These are phyloP conservation scores for Xylaria sp. DNA, from an alignment of 2,329 filamentous ascomycete genomes.

Conservation along the genomic window DNA sequence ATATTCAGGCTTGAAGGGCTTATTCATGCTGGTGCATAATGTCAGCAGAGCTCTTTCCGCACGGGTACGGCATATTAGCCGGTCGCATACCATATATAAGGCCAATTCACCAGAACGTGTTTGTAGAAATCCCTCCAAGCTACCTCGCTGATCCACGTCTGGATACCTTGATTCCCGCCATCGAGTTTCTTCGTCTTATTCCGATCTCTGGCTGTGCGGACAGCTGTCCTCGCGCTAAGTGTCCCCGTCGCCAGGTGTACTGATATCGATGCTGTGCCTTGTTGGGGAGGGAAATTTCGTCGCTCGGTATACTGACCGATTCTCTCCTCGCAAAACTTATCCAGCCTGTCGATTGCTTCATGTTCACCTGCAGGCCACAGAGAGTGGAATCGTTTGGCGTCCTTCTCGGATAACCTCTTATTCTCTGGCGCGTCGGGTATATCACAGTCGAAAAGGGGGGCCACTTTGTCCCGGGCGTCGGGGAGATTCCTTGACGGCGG, in stretches of 20 bases:
- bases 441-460: slow-evolving; percentile 62
- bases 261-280: slow-evolving; percentile 75
- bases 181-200: slow-evolving; percentile 70
- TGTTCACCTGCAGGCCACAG: slow-evolving; percentile 82
- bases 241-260: slow-evolving; percentile 76
- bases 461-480: slow-evolving; percentile 52
- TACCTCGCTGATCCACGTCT: slow-evolving; percentile 82
- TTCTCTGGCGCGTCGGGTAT: slow-evolving; percentile 72
- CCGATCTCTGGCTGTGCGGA: slow-evolving; percentile 66
- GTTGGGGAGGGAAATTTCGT: slow-evolving; percentile 73
- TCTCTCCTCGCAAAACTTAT: slow-evolving; percentile 74
- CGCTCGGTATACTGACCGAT: slow-evolving; percentile 70
- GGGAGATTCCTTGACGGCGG: slow-evolving; percentile 67
- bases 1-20: slow-evolving; percentile 81
- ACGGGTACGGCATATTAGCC: neutral
- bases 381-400: slow-evolving; percentile 65
- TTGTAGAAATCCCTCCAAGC: slow-evolving; percentile 92
- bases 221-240: slow-evolving; percentile 74
- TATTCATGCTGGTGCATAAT: slow-evolving; percentile 62
- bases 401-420: slow-evolving; percentile 70
- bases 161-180: slow-evolving; percentile 72
- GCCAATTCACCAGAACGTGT: slow-evolving; percentile 86
- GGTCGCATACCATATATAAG: slow-evolving; percentile 73
- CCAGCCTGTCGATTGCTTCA: slow-evolving; percentile 72
- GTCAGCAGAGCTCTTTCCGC: slow-evolving; percentile 21